Evolutionary conservation across 2,329 filamentous ascomycete genomes (phyloP).

Genomic region (Hypoxylon sp.): DNA sequence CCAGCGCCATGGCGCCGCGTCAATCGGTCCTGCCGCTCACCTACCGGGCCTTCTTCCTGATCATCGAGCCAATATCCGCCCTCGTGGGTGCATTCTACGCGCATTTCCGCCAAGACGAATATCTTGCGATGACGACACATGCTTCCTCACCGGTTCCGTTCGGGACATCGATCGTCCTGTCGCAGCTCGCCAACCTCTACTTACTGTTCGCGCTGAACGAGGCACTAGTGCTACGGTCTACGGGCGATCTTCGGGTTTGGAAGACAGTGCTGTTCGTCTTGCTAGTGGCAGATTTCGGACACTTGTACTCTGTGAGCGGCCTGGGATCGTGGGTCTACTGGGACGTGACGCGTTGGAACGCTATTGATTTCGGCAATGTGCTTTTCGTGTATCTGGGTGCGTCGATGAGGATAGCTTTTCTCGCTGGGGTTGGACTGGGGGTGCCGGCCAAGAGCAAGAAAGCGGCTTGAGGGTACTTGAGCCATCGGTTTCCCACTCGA

Average conservation of each 20-base stretch:
- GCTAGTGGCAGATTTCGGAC: slow-evolving; percentile 82
- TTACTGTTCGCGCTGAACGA: slow-evolving; percentile 84
- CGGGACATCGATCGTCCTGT: slow-evolving; percentile 76
- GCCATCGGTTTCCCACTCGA: background rate
- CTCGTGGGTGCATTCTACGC: slow-evolving; percentile 68
- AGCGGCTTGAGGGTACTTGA: slow-evolving; percentile 26
- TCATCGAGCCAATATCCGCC: slow-evolving; percentile 74
- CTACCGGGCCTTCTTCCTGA: slow-evolving; percentile 82
- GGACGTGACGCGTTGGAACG: slow-evolving; percentile 74
- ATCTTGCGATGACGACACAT: slow-evolving; percentile 75
- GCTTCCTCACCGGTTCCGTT: slow-evolving; percentile 69
- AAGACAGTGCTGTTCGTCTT: slow-evolving; percentile 75
- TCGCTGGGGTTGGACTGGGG: slow-evolving; percentile 69
- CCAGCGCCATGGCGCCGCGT: slow-evolving; percentile 46
- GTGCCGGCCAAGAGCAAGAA: slow-evolving; percentile 46
- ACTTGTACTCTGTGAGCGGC: slow-evolving; percentile 75
- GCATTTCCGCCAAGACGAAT: slow-evolving; percentile 66
- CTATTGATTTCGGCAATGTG: slow-evolving; percentile 78
- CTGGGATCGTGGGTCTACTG: slow-evolving; percentile 76
- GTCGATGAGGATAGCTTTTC: slow-evolving; percentile 70
- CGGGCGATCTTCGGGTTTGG: slow-evolving; percentile 79
- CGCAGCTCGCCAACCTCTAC: slow-evolving; percentile 85
- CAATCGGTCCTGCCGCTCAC: slow-evolving; percentile 65
- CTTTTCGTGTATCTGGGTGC: slow-evolving; percentile 79
- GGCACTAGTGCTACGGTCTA: slow-evolving; percentile 79